Base-by-base conservation (phyloP, 768 basidiomycete species). In the Grammothele lineata region DNA sequence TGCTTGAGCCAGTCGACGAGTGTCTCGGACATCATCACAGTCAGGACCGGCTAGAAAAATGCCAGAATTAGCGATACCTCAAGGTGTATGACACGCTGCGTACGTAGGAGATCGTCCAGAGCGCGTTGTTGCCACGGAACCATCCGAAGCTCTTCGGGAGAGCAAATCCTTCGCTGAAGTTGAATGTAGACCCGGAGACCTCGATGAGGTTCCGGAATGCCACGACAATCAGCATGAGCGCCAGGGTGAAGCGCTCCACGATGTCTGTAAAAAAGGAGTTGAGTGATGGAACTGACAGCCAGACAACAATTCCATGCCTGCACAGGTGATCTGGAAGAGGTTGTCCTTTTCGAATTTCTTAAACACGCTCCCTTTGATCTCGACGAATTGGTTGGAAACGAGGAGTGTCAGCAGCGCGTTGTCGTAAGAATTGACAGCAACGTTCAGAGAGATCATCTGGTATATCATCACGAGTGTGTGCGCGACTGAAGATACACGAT, bases 341-440 rank as follows among this genome's bases (percentile, higher is more conserved):
- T 89, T 97, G 60, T 99, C 96, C 63, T 97, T 99, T 63, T 98
- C 96, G 58, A 99, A 98, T 63, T 87, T 97, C 69, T 98, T 99
- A 81, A 99, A 99, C 2, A 99, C 96, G 62, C 90, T 92, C 26
- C 95, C 94, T 68, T 99, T 99, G 66, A 98, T 98, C 68, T 99
- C 96, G 26, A 98, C 95, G 59, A 99, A 98, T 65, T 99, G 96
- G 61, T 98, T 99, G 37, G 92, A 96, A 37, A 99, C 83, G 7
- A 99, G 76, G 0, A 99, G 77, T 0, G 94, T 96, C 33, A 99
- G 74, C 6, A 99, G 80, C 2, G 95, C 86, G 58, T 98, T 89
- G 63, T 97, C 94, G 64, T 95, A 99, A 15, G 93, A 95, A 68
- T 98, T 98, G 61, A 99, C 87, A 4, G 96, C 95, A 27, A 99